Percentiles rank a stretch among this genome's conserved stretches.
phyloP scores from a whole-genome alignment of 2,329 filamentous ascomycete genomes.

The Lachnellula hyalina region DNA sequence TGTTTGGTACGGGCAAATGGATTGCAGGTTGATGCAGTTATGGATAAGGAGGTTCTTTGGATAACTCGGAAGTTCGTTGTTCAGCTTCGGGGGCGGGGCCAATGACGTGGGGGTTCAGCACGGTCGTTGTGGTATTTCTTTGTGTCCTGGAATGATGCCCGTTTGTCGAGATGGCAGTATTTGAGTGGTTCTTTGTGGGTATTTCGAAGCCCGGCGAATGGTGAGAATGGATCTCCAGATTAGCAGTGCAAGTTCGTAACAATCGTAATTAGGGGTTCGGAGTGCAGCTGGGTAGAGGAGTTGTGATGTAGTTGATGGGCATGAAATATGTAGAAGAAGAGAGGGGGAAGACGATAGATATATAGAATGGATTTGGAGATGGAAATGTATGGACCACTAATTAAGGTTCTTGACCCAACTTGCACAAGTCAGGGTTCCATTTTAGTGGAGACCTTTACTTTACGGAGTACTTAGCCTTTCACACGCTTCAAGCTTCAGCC shows the following conservation, averaged over 20 bases:
- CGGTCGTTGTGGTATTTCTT: no score
- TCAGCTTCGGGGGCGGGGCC: slow-evolving; percentile 16
- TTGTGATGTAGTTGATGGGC: neutral
- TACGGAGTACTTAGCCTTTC: neutral
- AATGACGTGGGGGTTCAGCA: neutral
- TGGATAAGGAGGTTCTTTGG: slow-evolving; percentile 16
- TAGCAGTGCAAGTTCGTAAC: neutral
- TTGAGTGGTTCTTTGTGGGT: no score
- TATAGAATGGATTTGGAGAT: neutral
- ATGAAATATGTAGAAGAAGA: neutral
- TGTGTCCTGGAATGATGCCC: no score
- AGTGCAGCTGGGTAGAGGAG: neutral
- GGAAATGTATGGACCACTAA: neutral
- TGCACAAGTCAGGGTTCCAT: no score
- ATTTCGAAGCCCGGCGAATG: neutral
- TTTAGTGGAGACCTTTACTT: no score
- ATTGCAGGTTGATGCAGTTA: neutral
- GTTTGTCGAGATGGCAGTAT: no score
- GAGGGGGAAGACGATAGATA: neutral
- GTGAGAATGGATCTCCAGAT: neutral
- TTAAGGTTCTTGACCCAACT: neutral
- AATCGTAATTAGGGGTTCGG: neutral
- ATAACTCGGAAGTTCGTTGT: slow-evolving; percentile 21
- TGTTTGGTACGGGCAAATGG: neutral
- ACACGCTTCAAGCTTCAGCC: neutral